Percentiles rank a stretch among this genome's conserved stretches.
These are phyloP conservation scores for Talaromyces sp. DNA, from an alignment of 2,329 filamentous ascomycete genomes.

Conservation along the genomic window DNA sequence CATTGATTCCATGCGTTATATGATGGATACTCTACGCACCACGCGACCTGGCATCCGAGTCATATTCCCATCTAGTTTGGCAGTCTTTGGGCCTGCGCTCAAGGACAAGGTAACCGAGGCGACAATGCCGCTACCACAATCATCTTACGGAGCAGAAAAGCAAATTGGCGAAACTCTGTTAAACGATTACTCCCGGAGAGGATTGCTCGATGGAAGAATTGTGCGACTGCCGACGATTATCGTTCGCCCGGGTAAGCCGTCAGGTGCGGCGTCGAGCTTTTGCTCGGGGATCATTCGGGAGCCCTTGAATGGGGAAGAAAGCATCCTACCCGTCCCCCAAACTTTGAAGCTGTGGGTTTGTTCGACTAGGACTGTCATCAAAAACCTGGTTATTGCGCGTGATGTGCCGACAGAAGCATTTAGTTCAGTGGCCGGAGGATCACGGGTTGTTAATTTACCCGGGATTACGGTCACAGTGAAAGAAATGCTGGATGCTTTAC, in stretches of 20 bases:
- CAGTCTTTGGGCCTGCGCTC: slow-evolving; percentile 1
- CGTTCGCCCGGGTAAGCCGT: slow-evolving; percentile 1
- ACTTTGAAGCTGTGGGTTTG: slow-evolving; percentile 4
- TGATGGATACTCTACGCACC: slow-evolving; percentile 2
- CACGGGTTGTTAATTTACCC: slow-evolving; percentile 7
- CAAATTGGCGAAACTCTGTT: slow-evolving; percentile 3
- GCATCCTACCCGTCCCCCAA: not conserved
- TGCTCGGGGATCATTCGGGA: slow-evolving; percentile 6
- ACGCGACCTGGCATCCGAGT: slow-evolving; percentile 4
- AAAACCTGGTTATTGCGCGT: slow-evolving; percentile 1
- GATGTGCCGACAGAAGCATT: slow-evolving; percentile 3
- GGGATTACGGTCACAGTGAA: slow-evolving; percentile 6
- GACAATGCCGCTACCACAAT: slow-evolving; percentile 5
- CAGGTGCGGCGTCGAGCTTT: slow-evolving; percentile 3
- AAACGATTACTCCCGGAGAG: slow-evolving; percentile 1
- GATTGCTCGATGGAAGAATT: slow-evolving; percentile 1
- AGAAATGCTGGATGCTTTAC: slow-evolving; percentile 2
- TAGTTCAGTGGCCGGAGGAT: not conserved
- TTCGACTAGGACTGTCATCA: slow-evolving; percentile 4
- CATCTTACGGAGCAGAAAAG: slow-evolving; percentile 2
- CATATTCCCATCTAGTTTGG: slow-evolving; percentile 7
- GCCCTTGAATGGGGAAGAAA: slow-evolving; percentile 4
- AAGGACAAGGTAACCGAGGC: not conserved
- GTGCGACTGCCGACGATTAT: slow-evolving; percentile 4
- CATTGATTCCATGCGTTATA: slow-evolving; percentile 3